Base-by-base conservation (phyloP, 2,329 filamentous ascomycete genomes). In the Hymenoscyphus infarciens region DNA sequence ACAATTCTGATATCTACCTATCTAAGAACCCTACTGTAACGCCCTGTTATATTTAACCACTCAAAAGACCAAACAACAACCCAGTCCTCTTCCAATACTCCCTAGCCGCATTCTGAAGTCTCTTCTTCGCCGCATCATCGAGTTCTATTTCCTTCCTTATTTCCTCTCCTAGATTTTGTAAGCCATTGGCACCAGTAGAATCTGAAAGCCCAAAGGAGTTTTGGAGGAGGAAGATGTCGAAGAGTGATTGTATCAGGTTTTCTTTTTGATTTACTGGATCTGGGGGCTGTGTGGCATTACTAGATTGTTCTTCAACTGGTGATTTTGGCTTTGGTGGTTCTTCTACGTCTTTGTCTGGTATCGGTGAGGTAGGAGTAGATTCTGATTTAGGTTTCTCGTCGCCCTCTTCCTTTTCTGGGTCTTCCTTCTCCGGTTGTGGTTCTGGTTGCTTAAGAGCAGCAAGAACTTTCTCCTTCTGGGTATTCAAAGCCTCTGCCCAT, bases 11-110 rank as follows among this genome's bases (percentile, higher is more conserved):
- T 27, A 27, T 27, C 25, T 27, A 27, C 25, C 29, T 8, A 31
- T 31, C 29, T 31, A 31, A 31, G 7, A 31, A 31, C 29, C 29
- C 29, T 27, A 4, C 25, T 27, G 25, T 27, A 4, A 4, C 4
- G 29, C 29, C 29, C 25, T 27, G 5, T 1, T 31, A 31, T 31
- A 6, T 31, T 10, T 35, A 35, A 6, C 19, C 3, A 35, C 81
- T 81, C 67, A 97, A 77, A 62, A 96, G 77, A 1, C 90, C 92
- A 77, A 97, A 97, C 29, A 97, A 75, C 66, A 97, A 76, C 74
- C 84, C 88, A 11, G 90, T 95, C 71, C 89, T 86, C 78, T 89
- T 91, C 86, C 91, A 95, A 75, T 95, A 96, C 59, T 93, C 91
- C 55, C 82, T 79, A 5, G 91, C 85, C 16, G 81, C 79, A 75